Evolutionary conservation across 768 basidiomycete species (phyloP), one percentile per base, ranked within the genome.

Genomic region (Baorangia bicolor): DNA sequence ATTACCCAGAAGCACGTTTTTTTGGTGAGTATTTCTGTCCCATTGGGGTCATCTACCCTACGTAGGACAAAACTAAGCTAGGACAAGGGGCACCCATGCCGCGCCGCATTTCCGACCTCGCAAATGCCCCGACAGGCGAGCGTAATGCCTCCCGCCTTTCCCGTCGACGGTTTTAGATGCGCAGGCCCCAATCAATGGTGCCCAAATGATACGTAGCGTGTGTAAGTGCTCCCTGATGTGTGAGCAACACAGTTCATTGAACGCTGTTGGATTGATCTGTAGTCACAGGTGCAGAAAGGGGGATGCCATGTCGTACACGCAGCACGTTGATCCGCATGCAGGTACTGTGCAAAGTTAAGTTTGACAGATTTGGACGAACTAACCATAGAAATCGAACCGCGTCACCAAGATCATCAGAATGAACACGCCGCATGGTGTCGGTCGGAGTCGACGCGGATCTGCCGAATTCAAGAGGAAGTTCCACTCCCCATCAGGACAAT

Each of bases 261-360:
- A 30, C 42, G 11, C 31, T 28, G 48, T 51, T 25, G 23, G 20
- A 40, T 34, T 31, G 38, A 46, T 42, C 40, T 43, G 47, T 38
- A 45, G 23, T 35, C 48, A 27, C 44, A 47, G 41, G 28, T 38
- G 35, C 43, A 46, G 28, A 34, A 49, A 21, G 31, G 42, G 39
- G 44, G 40, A 52, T 42, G 41, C 38, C 33, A 37, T 38, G 44
- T 23, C 42, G 46, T 46, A 51, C 48, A 28, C 16, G 13, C 25
- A 35, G 23, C 53, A 34, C 44, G 23, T 33, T 47, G 51, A 53
- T 41, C 13, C 37, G 34, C 44, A 11, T 38, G 63, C 39, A 51
- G 54, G 43, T 38, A 20, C 34, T 30, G 39, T 21, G 37, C 62
- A 65, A 64, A 20, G 64, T 65, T 67, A 65, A 51, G 65, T 65